These are phyloP conservation scores for Botryosphaeria dothidea DNA, from an alignment of 2,329 filamentous ascomycete species.

Conservation along the genomic window DNA sequence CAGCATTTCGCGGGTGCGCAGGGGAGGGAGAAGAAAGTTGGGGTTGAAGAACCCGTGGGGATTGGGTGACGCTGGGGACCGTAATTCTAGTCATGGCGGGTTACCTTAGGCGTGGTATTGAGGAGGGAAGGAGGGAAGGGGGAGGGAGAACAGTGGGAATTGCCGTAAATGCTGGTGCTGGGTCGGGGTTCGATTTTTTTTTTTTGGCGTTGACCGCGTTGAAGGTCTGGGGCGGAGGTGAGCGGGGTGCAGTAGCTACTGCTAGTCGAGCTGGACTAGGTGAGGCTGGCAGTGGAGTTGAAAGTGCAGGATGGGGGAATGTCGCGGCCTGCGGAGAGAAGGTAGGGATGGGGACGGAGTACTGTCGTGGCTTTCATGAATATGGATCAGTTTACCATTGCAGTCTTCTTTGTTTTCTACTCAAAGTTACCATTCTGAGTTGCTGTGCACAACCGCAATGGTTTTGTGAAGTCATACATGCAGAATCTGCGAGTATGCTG, in stretches of 20 bases:
- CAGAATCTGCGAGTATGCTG: too few species aligned
- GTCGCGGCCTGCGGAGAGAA: neutral
- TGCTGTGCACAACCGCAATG: too few species aligned
- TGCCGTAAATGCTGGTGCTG: too few species aligned
- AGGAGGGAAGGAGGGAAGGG: neutral
- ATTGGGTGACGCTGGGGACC: neutral
- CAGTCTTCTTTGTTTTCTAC: too few species aligned
- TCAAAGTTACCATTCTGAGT: too few species aligned
- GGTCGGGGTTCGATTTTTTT: too few species aligned
- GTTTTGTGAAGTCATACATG: too few species aligned
- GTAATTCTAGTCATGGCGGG: neutral
- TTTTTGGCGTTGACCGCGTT: neutral
- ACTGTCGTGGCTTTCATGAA: neutral
- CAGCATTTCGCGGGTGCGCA: neutral
- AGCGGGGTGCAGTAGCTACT: neutral
- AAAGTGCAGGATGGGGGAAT: neutral
- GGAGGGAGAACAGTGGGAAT: too few species aligned
- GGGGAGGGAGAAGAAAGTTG: neutral
- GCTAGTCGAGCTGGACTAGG: neutral
- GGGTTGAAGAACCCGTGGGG: neutral
- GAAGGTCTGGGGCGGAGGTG: neutral
- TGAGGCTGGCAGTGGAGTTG: neutral
- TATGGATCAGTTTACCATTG: too few species aligned
- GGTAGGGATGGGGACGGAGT: neutral
- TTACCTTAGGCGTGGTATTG: neutral